Conservation (phyloP, 2,329 filamentous ascomycete species). For the Ophiostoma australiae region DNA sequence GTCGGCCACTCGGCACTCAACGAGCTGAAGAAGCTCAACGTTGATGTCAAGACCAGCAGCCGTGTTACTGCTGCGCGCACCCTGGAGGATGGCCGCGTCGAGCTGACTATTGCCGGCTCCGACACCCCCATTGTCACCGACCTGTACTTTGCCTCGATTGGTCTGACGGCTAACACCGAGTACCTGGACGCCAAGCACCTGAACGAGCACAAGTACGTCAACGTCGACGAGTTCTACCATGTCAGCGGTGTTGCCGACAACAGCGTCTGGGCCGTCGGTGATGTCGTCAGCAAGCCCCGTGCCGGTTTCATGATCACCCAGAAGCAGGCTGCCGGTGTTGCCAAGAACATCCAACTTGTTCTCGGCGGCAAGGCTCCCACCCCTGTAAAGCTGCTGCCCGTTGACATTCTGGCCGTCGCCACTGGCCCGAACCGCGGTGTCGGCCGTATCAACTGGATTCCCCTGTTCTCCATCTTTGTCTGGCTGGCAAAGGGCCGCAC, state of each 20-base stretch:
- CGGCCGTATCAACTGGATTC: slow-evolving; percentile 43
- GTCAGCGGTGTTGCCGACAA: slow-evolving; percentile 40
- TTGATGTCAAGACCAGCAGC: slow-evolving; percentile 43
- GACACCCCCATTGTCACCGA: slow-evolving; percentile 49
- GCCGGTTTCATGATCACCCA: slow-evolving; percentile 43
- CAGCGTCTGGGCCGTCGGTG: slow-evolving; percentile 50
- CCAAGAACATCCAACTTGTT: slow-evolving; percentile 49
- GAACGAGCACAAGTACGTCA: slow-evolving; percentile 41
- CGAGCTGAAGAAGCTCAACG: slow-evolving; percentile 51
- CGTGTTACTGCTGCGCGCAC: slow-evolving; percentile 38
- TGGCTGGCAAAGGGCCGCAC: slow-evolving; percentile 50
- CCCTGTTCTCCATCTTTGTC: slow-evolving; percentile 48
- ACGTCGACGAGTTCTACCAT: slow-evolving; percentile 49
- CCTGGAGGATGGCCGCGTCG: slow-evolving; percentile 43
- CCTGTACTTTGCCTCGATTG: slow-evolving; percentile 48
- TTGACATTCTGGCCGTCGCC: slow-evolving; percentile 47
- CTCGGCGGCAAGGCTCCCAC: slow-evolving; percentile 43
- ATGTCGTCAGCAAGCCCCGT: slow-evolving; percentile 48
- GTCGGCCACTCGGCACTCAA: slow-evolving; percentile 39
- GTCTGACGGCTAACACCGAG: slow-evolving; percentile 51
- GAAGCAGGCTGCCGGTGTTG: slow-evolving; percentile 51
- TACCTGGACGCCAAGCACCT: slow-evolving; percentile 46
- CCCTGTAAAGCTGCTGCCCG: slow-evolving; percentile 43
- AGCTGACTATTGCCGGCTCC: slow-evolving; percentile 43
- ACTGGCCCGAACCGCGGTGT: slow-evolving; percentile 48